Evolutionary conservation across 2,329 filamentous ascomycete genomes (phyloP), one percentile per base, ranked within the genome.

Genomic region (Aspergillus intermedius): DNA sequence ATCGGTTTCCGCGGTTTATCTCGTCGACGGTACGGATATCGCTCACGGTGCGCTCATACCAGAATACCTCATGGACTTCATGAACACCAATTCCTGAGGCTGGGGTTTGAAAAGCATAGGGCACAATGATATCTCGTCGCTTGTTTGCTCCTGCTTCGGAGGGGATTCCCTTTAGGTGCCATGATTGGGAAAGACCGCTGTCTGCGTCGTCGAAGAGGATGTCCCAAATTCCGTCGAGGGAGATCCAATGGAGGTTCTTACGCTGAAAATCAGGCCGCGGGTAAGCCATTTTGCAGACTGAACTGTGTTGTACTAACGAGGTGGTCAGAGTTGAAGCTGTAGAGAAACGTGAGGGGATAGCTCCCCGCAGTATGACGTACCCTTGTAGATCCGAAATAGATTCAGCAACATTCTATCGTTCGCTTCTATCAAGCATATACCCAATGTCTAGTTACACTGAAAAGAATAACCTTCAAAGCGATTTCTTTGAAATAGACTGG

Each of bases 201-300:
- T 86, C 81, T 44, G 76, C 69, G 58, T 86, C 83, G 61, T 87
- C 83, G 51, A 85, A 86, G 42, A 80, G 63, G 57, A 86, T 82
- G 49, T 76, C 72, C 83, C 83, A 86, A 5, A 74, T 67, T 1
- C 82, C 82, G 54, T 86, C 79, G 42, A 86, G 76, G 1, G 78
- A 78, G 37, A 69, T 63, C 83, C 83, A 86, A 42, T 70, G 74
- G 23, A 83, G 72, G 22, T 71, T 60, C 28, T 69, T 65, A 47
- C 82, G 80, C 47, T 77, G 61, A 63, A 85, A 86, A 66, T 86
- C 82, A 1, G 83, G 82, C 47, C 83, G 80, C 21, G 83, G 83
- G 56, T 87, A 84, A 12, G 44, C 32, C 41, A 43, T 43, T 17
- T 39, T 17, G 5, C 9, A 12, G 3, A 30, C 3, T 30, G 25